These are phyloP conservation scores for Starmera dryadoides DNA, from an alignment of 805 yeast genomes.

Conservation along the genomic window DNA sequence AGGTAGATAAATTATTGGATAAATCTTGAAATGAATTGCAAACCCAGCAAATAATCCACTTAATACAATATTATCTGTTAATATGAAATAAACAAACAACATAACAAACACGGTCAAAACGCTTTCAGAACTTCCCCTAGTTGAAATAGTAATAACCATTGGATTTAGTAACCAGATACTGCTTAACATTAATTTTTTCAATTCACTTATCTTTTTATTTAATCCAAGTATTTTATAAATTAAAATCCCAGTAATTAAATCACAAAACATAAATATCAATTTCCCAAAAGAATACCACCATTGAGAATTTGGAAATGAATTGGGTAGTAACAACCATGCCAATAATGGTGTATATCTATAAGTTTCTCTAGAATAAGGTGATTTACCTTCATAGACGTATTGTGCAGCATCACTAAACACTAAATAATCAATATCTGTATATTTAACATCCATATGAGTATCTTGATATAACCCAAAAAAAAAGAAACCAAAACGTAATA, in stretches of 20 bases:
- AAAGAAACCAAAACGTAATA: constrained; percentile 56
- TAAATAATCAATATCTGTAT: constrained; percentile 90
- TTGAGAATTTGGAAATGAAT: constrained; percentile 26
- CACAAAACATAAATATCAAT: constrained; percentile 66
- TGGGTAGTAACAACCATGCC: constrained; percentile 78
- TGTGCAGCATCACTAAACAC: constrained; percentile 91
- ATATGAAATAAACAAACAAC: constrained; percentile 43
- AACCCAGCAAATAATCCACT: constrained; percentile 32
- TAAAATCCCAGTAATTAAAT: constrained; percentile 71
- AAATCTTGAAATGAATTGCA: constrained; percentile 82
- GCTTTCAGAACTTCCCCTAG: constrained; percentile 92
- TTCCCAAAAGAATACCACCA: constrained; percentile 69
- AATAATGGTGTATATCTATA: constrained; percentile 90
- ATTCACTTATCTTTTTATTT: constrained; percentile 17
- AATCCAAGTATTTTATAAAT: constrained; percentile 34
- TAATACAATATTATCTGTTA: constrained; percentile 24
- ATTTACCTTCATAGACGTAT: constrained; percentile 44
- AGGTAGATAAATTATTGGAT: constrained; percentile 86
- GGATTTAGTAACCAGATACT: constrained; percentile 88
- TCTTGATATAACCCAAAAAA: constrained; percentile 85
- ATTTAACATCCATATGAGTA: constrained; percentile 64
- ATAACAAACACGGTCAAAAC: constrained; percentile 73
- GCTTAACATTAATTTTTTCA: constrained; percentile 35
- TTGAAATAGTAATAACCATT: constrained; percentile 87
- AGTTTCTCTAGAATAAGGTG: constrained; percentile 83